Conservation (phyloP, 2,329 filamentous ascomycete genomes). For the Corniculantispora saksenae region DNA sequence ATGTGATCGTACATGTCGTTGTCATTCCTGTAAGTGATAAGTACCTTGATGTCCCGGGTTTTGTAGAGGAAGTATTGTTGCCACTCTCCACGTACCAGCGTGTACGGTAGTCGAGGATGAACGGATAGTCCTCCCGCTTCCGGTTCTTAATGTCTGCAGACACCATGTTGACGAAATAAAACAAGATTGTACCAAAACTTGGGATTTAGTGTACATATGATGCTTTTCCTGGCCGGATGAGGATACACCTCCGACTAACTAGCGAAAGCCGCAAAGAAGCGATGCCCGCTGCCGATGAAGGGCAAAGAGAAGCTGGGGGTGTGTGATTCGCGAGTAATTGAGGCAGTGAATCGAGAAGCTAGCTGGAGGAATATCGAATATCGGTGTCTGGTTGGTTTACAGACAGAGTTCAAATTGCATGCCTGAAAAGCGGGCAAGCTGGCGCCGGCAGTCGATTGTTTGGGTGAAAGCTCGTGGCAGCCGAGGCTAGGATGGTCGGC, state of each 20-base stretch:
- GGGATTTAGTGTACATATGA: background rate
- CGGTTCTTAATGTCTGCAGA: slow-evolving; percentile 56
- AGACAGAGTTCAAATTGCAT: slow-evolving; percentile 4
- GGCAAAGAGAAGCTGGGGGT: background rate
- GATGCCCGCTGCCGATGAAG: background rate
- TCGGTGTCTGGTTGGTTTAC: background rate
- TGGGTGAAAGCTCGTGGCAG: slow-evolving; percentile 3
- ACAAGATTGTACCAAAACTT: background rate
- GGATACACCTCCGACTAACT: background rate
- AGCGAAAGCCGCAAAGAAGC: slow-evolving; percentile 5
- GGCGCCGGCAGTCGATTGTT: background rate
- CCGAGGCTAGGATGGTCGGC: slow-evolving; percentile 1
- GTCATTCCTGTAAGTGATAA: slow-evolving; percentile 64
- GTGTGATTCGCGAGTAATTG: background rate
- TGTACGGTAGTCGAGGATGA: slow-evolving; percentile 78
- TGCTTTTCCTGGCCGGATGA: background rate
- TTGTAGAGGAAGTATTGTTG: slow-evolving; percentile 18
- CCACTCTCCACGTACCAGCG: slow-evolving; percentile 63
- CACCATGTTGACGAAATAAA: background rate
- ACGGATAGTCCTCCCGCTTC: slow-evolving; percentile 72
- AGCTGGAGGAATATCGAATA: background rate
- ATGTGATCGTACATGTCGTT: slow-evolving; percentile 95
- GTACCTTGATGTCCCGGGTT: slow-evolving; percentile 7
- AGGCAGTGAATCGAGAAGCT: background rate
- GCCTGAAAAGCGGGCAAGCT: background rate